These are phyloP conservation scores for Straminergon stramineum DNA, from an alignment of 225 moss, liverwort and hornwort species.

Conservation along the genomic window DNA sequence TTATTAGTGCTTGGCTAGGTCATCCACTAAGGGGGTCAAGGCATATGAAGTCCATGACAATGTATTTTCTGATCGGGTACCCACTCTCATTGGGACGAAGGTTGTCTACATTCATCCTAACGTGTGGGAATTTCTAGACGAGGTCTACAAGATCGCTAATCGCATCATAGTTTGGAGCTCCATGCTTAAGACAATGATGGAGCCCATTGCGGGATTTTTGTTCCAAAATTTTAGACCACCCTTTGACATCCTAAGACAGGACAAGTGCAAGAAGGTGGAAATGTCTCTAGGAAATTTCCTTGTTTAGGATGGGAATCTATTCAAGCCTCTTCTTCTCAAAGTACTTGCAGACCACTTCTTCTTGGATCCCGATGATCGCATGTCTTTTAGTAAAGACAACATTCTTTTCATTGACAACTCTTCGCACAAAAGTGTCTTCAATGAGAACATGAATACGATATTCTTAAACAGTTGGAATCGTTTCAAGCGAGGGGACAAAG, in stretches of 20 bases:
- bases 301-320: neutral
- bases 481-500: too few species aligned
- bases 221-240: too few species aligned
- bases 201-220: rapidly evolving
- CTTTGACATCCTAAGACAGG: neutral
- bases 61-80: neutral
- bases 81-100: neutral
- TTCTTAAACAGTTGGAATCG: too few species aligned
- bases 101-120: neutral
- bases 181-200: too few species aligned
- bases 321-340: neutral
- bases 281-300: neutral
- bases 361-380: neutral
- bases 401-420: too few species aligned
- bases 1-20: too few species aligned
- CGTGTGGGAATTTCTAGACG: neutral
- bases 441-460: too few species aligned
- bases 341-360: neutral
- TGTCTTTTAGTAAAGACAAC: neutral
- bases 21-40: neutral
- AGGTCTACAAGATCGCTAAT: neutral
- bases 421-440: too few species aligned
- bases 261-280: neutral
- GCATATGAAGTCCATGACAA: neutral
- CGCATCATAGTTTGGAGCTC: too few species aligned